phyloP scores from a whole-genome alignment of 2,329 filamentous ascomycete genomes.

The Trichoderma hamatum region DNA sequence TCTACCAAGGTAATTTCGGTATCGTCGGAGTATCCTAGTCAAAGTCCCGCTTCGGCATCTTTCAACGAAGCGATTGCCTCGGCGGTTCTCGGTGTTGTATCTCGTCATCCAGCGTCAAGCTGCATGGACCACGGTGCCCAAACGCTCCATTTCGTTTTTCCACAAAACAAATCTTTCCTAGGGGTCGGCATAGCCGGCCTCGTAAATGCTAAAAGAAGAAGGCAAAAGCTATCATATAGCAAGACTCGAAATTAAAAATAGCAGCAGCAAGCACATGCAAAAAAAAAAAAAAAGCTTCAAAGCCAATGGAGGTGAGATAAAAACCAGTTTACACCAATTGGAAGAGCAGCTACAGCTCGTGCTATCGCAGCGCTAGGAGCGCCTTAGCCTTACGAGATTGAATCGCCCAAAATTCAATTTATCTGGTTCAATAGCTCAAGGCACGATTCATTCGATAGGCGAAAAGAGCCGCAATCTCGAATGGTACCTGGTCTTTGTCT shows the following conservation, averaged over 20 bases:
- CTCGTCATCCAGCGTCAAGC: neutral
- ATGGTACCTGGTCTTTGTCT: neutral
- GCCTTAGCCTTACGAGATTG: neutral
- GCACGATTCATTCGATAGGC: neutral
- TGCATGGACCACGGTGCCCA: neutral
- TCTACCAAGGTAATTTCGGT: neutral
- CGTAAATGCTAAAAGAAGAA: neutral
- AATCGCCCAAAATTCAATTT: neutral
- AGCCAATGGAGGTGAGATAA: neutral
- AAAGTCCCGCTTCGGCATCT: neutral
- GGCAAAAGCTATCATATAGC: neutral
- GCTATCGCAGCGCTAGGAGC: neutral
- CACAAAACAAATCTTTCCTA: neutral
- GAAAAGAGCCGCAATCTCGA: neutral
- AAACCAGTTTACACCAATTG: neutral
- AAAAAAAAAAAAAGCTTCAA: neutral
- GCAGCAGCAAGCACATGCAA: neutral
- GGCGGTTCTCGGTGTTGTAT: slow-evolving; percentile 10
- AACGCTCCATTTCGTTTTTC: neutral
- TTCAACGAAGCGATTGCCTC: neutral
- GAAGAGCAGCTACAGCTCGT: neutral
- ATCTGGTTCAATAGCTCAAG: neutral
- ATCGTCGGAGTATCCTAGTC: neutral
- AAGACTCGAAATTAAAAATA: neutral
- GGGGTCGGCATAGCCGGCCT: neutral